A percentile compares a stretch with the other conserved stretches of the same genome.
These are phyloP conservation scores for Allium cepa DNA, from an alignment of 106 monocot species.

Conservation along the genomic window DNA sequence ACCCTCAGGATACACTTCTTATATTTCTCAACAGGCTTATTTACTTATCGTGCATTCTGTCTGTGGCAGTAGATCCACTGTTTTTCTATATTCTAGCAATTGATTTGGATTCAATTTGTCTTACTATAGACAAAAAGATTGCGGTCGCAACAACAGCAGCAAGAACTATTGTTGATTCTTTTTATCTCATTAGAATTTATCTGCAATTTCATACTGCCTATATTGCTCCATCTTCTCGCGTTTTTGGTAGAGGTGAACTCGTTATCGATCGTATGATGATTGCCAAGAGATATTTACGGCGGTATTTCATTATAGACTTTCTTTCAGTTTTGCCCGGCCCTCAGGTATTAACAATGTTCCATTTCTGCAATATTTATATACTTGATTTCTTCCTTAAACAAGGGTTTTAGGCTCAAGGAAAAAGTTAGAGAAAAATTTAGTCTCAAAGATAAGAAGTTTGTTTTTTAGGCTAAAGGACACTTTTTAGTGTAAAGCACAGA, in stretches of 20 bases:
- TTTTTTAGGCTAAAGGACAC: too few relatives aligned
- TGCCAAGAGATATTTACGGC: constrained; percentile 54
- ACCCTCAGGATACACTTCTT: constrained; percentile 69
- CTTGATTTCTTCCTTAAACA: neutral
- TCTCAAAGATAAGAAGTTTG: too few relatives aligned
- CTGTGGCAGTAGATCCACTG: constrained; percentile 75
- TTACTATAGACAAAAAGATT: constrained; percentile 63
- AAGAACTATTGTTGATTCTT: constrained; percentile 65
- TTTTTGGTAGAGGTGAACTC: constrained; percentile 92
- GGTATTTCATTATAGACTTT: constrained; percentile 65
- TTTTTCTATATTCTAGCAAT: constrained; percentile 76
- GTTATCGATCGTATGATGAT: constrained; percentile 70
- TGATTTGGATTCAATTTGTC: constrained; percentile 41
- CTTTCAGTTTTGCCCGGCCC: constrained; percentile 83
- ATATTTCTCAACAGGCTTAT: constrained; percentile 63
- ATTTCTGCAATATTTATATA: neutral
- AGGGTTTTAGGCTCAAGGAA: too few relatives aligned
- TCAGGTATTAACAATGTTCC: constrained; percentile 43
- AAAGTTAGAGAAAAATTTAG: too few relatives aligned
- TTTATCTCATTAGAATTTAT: constrained; percentile 66
- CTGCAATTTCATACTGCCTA: constrained; percentile 85
- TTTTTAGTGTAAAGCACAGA: too few relatives aligned
- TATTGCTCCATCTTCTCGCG: constrained; percentile 86
- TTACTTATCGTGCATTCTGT: constrained; percentile 61
- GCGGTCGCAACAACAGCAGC: constrained; percentile 56